A percentile compares a stretch with the other conserved stretches of the same genome.
phyloP scores from a whole-genome alignment of 1,139 yeast species.

The Eremothecium gossypii region DNA sequence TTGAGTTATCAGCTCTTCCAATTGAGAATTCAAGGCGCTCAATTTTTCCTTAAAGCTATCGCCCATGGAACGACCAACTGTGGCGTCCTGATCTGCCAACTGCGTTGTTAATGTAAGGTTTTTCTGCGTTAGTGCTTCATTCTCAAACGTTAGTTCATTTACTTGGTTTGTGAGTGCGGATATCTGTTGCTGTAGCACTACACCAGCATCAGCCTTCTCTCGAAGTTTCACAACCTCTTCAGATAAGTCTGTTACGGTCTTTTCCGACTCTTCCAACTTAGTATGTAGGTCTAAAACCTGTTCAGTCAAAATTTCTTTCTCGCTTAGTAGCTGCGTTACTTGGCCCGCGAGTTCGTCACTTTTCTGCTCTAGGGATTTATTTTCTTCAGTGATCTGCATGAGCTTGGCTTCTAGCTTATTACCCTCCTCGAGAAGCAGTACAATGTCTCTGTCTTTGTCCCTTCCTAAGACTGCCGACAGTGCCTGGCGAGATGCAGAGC shows the following conservation, averaged over 20 bases:
- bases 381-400: constrained; percentile 30
- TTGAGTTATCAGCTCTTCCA: constrained; percentile 3
- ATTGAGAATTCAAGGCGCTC: constrained; percentile 1
- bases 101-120: neutral
- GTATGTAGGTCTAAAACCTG: constrained; percentile 14
- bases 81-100: neutral
- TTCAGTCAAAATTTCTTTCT: constrained; percentile 12
- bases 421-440: constrained; percentile 33
- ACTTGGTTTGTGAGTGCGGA: neutral
- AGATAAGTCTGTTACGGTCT: constrained; percentile 9
- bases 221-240: neutral
- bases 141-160: constrained; percentile 25
- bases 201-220: neutral
- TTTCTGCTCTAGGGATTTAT: constrained; percentile 19
- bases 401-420: constrained; percentile 36
- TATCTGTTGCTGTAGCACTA: neutral
- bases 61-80: neutral
- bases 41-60: neutral
- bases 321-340: constrained; percentile 11
- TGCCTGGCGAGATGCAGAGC: neutral
- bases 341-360: constrained; percentile 19
- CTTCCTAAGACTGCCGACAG: constrained; percentile 8
- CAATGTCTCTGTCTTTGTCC: constrained; percentile 32
- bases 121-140: constrained; percentile 26
- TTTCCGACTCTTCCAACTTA: constrained; percentile 12